A percentile compares a stretch with the other conserved stretches of the same genome.
Conservation (phyloP, 1,284 basidiomycete species). For the Moesziomyces antarcticus region DNA sequence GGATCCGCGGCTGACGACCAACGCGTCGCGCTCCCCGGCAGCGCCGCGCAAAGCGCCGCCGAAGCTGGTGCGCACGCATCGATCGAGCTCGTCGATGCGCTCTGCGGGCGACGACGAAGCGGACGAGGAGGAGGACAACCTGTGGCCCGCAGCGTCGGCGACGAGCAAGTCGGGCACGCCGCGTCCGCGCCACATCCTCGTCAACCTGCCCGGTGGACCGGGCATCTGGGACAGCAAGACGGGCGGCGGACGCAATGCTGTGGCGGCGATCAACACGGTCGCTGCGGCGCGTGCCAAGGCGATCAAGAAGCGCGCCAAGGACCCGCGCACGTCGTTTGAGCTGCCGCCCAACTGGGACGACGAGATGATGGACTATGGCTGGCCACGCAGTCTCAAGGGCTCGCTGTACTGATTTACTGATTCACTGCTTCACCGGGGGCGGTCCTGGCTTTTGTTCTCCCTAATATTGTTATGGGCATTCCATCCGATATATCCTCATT, state of each 20-base stretch:
- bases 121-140: conserved; percentile 23
- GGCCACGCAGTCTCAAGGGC: conserved; percentile 50
- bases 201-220: conserved; percentile 48
- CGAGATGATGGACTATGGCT: conserved; percentile 47
- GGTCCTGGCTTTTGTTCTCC: background rate
- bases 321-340: conserved; percentile 26
- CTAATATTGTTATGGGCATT: background rate
- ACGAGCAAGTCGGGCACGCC: conserved; percentile 44
- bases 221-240: conserved; percentile 53
- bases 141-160: conserved; percentile 45
- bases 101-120: conserved; percentile 12
- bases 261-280: conserved; percentile 45
- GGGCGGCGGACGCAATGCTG: conserved; percentile 45
- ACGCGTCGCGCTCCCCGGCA: conserved; percentile 15
- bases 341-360: conserved; percentile 39
- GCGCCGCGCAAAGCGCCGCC: conserved; percentile 36
- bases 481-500: background rate
- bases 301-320: conserved; percentile 42
- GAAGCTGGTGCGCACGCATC: conserved; percentile 22
- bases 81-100: conserved; percentile 12
- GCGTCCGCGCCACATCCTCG: conserved; percentile 46
- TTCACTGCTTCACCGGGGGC: background rate
- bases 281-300: conserved; percentile 45
- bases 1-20: conserved; percentile 13
- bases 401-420: conserved; percentile 29